Evolutionary conservation across 2,329 filamentous ascomycete species (phyloP), one percentile per base, ranked within the genome.

Genomic region (Fusarium metavorans): DNA sequence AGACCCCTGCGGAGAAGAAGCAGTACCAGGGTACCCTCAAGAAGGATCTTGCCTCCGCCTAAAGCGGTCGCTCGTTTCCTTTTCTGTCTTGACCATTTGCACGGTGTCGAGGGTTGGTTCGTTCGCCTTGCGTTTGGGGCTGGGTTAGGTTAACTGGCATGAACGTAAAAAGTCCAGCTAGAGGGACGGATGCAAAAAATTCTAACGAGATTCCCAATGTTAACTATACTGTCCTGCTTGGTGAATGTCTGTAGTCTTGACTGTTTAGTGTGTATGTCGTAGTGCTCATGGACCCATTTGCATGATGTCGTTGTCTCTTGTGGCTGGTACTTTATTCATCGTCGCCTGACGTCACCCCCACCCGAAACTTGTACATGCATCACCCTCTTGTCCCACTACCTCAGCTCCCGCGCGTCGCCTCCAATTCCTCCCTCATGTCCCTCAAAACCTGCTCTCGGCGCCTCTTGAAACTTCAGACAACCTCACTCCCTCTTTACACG

Each of bases 21-120:
- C 92, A 95, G 86, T 97, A 95, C 91, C 87, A 98, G 88, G 97
- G 97, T 89, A 97, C 95, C 70, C 95, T 99, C 94, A 99, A 99
- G 95, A 99, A 98, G 95, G 97, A 99, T 82, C 85, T 91, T 72
- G 86, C 84, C 77, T 79, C 85, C 81, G 84, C 87, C 79, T 87
- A 88, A 81, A 77, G 70, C 67, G 77, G 73, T 58, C 54, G 74
- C 71, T 76, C 77, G 65, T 85, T 86, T 86, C 81, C 81, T 85
- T 82, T 79, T 84, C 81, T 85, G 81, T 85, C 76, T 81, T 80
- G 82, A 81, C 82, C 81, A 86, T 87, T 86, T 86, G 86, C 86
- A 88, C 85, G 88, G 88, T 89, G 88, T 89, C 83, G 82, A 86
- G 86, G 85, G 83, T 84, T 84, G 80, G 80, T 84, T 79, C 78